Percentiles rank a stretch among this genome's conserved stretches.
Conservation (phyloP, 2,329 filamentous ascomycete species). For the Penicillium sp. region DNA sequence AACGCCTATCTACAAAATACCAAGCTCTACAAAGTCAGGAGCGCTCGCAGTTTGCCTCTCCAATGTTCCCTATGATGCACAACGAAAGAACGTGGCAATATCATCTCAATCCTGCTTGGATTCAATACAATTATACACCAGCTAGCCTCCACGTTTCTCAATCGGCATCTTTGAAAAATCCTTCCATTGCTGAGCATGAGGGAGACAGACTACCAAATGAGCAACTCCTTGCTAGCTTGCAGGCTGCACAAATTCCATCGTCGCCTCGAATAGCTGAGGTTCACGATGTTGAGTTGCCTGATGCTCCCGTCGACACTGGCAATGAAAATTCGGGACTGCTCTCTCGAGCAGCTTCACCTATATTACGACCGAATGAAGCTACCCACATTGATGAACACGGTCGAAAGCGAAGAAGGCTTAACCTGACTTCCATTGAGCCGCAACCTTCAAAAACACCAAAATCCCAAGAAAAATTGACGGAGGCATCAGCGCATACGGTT, state of each 20-base stretch:
- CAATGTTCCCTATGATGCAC: slow-evolving; percentile 8
- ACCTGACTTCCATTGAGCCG: slow-evolving; percentile 15
- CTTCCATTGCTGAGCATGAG: neutral
- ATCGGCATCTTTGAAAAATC: neutral
- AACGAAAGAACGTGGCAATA: neutral
- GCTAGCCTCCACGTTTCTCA: neutral
- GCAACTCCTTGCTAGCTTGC: neutral
- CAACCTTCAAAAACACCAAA: neutral
- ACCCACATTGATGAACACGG: slow-evolving; percentile 23
- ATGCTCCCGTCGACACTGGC: slow-evolving; percentile 42
- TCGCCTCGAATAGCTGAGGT: slow-evolving; percentile 4
- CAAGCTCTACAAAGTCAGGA: slow-evolving; percentile 5
- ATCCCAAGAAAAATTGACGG: neutral
- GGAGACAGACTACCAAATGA: neutral
- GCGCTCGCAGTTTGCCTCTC: slow-evolving; percentile 3
- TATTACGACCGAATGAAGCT: slow-evolving; percentile 21
- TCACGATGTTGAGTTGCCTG: neutral
- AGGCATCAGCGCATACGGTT: neutral
- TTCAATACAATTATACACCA: neutral
- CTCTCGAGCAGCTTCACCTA: neutral
- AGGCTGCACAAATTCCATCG: slow-evolving; percentile 1
- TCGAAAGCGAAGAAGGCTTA: slow-evolving; percentile 28
- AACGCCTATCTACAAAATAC: slow-evolving; percentile 8
- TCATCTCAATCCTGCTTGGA: slow-evolving; percentile 1
- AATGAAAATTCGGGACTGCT: slow-evolving; percentile 14